phyloP scores from a whole-genome alignment of 2,329 filamentous ascomycete species.

The Penicillium nordicum region DNA sequence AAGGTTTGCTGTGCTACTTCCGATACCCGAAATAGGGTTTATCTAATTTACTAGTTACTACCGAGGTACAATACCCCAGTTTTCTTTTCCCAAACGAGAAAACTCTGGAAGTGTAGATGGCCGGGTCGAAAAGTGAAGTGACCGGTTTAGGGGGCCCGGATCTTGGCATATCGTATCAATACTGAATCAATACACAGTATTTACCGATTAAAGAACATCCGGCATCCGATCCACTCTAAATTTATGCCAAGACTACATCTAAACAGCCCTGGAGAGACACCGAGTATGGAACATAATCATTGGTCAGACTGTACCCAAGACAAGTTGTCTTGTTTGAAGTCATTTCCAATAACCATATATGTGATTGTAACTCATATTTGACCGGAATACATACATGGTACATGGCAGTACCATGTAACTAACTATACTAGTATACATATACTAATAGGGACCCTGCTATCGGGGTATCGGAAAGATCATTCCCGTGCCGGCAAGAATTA shows the following conservation, averaged over 20 bases:
- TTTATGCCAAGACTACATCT: not conserved
- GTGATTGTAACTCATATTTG: not conserved
- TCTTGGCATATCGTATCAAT: not conserved
- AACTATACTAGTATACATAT: too few relatives aligned
- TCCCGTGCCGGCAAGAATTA: not conserved
- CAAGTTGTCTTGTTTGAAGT: not conserved
- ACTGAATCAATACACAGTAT: not conserved
- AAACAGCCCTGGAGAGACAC: not conserved
- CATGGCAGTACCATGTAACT: not conserved
- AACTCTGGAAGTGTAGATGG: not conserved
- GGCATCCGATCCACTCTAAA: not conserved
- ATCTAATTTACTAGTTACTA: too few relatives aligned
- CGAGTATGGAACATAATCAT: not conserved
- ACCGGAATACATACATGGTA: not conserved
- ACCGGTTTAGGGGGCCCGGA: not conserved
- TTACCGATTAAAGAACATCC: not conserved
- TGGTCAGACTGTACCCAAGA: not conserved
- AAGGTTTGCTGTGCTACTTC: not conserved
- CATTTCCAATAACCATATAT: not conserved
- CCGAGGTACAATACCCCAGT: not conserved
- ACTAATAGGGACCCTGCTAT: not conserved
- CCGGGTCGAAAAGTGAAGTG: not conserved
- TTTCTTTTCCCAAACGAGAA: not conserved
- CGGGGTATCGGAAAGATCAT: not conserved
- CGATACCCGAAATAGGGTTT: not conserved